These are phyloP conservation scores for Nitzschia sp. DNA, from an alignment of 108 stramenopile species.

Conservation along the genomic window DNA sequence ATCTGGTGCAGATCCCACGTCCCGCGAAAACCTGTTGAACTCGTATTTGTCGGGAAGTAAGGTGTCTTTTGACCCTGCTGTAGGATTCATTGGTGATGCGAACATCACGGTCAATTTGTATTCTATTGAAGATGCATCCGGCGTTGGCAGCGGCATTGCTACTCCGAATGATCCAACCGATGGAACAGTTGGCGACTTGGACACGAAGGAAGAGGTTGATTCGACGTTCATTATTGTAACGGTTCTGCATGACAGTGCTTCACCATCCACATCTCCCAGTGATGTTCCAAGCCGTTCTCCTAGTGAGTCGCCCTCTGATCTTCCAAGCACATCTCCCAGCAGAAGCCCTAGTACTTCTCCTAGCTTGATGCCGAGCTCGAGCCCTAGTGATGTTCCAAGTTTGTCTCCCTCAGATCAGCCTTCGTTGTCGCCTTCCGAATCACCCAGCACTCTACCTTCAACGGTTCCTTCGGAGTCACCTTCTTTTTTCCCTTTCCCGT, in stretches of 20 bases:
- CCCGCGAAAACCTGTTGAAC: not conserved
- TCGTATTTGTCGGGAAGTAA: not conserved
- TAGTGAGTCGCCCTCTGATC: not conserved
- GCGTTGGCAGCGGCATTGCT: not conserved
- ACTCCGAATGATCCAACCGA: not conserved
- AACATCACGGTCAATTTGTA: not conserved
- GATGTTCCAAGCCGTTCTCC: not conserved
- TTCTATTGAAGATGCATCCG: not conserved
- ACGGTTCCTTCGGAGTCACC: slow-evolving; percentile 3
- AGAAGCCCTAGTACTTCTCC: not conserved
- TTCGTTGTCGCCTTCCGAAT: not conserved
- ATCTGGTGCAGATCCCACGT: not conserved
- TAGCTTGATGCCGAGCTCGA: not conserved
- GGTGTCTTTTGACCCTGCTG: not conserved
- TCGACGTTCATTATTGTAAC: not conserved
- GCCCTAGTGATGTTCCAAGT: not conserved
- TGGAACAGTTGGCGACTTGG: not conserved
- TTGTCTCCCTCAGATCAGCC: not conserved
- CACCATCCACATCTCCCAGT: not conserved
- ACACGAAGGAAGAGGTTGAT: not conserved
- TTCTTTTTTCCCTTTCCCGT: slow-evolving; percentile 18
- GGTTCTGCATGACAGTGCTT: not conserved
- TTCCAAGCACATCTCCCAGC: not conserved
- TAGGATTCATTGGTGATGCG: not conserved
- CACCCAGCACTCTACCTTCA: not conserved